Evolutionary conservation across 2,329 filamentous ascomycete species (phyloP).

Genomic region (Cercospora berteroae): DNA sequence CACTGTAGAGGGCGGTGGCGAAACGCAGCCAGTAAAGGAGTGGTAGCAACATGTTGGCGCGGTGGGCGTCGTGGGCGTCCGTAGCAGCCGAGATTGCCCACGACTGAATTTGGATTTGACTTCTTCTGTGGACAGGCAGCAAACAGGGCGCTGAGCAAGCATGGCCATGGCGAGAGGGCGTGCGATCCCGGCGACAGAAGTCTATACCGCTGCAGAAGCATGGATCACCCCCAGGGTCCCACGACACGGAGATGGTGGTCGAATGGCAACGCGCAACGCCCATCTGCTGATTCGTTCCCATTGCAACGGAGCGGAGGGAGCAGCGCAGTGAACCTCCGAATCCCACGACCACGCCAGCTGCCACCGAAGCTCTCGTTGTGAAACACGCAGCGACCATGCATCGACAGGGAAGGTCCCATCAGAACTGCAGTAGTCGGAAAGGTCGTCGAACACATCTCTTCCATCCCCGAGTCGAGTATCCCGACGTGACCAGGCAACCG

Average conservation of each 20-base stretch:
- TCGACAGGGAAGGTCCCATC: background rate
- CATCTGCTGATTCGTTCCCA: background rate
- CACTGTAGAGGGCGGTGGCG: background rate
- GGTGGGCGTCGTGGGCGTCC: conserved; percentile 5
- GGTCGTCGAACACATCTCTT: background rate
- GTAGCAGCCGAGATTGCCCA: conserved; percentile 7
- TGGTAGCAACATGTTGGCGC: conserved; percentile 1
- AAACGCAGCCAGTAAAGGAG: conserved; percentile 11
- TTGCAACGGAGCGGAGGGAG: background rate
- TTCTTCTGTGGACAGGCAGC: background rate
- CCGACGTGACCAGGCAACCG: background rate
- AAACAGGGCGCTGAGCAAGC: background rate
- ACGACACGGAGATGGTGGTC: background rate
- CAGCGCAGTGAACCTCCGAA: background rate
- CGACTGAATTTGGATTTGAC: background rate
- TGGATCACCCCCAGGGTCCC: background rate
- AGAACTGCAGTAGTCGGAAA: too few species aligned
- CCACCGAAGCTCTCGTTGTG: background rate
- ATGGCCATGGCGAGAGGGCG: background rate
- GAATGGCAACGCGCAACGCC: background rate
- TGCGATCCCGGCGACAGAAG: background rate
- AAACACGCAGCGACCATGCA: background rate
- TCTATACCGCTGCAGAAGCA: background rate
- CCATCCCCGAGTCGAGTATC: background rate
- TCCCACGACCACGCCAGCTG: background rate